Evolutionary conservation across 371 early-diverging fungal genomes (phyloP).

Genomic region (Lichtheimia hyalospora): DNA sequence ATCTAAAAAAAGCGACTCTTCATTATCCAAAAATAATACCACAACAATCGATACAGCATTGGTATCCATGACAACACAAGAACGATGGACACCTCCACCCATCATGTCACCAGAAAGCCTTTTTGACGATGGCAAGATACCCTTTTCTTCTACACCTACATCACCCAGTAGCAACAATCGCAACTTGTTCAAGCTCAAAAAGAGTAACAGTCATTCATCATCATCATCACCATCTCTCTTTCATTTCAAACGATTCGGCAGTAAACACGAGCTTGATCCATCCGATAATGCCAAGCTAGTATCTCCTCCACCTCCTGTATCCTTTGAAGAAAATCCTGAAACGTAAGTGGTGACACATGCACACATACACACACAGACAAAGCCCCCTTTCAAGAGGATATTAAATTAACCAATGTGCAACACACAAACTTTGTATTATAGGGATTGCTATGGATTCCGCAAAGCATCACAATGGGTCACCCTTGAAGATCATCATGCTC

Average conservation of each 20-base stretch:
- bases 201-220: conserved; percentile 6
- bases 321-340: conserved; percentile 16
- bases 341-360: conserved; percentile 9
- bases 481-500: conserved; percentile 45
- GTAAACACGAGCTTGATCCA: conserved; percentile 1
- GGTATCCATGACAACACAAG: conserved; percentile 1
- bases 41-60: not conserved
- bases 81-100: conserved; percentile 14
- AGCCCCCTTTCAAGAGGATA: no score
- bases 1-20: not conserved
- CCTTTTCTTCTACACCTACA: not conserved
- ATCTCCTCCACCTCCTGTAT: conserved; percentile 16
- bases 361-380: no score
- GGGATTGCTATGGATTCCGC: conserved; percentile 64
- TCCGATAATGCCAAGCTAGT: conserved; percentile 3
- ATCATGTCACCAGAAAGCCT: conserved; percentile 8
- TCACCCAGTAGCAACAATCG: not conserved
- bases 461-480: conserved; percentile 55
- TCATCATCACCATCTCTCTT: conserved; percentile 3
- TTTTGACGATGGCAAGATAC: not conserved
- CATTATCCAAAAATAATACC: not conserved
- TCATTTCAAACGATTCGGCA: conserved; percentile 16
- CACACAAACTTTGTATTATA: conserved; percentile 3
- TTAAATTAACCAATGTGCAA: no score
- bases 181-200: conserved; percentile 8